Evolutionary conservation across 768 basidiomycete species (phyloP).

Genomic region (Rhizopogon roseolus): DNA sequence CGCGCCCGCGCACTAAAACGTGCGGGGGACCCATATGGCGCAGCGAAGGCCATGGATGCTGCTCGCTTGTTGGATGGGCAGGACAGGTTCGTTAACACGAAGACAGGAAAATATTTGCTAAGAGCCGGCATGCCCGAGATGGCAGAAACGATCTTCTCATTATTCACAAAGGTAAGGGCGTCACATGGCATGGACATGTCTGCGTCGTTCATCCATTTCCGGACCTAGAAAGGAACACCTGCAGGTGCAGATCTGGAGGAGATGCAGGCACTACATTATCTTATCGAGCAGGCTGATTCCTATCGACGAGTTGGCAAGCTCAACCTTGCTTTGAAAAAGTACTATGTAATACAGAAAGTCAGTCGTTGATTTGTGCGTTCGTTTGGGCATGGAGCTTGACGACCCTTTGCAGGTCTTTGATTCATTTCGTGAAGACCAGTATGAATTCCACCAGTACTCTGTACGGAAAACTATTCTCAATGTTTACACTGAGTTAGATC

Average conservation of each 20-base stretch:
- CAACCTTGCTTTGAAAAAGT: slow-evolving; percentile 82
- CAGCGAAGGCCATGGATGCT: slow-evolving; percentile 72
- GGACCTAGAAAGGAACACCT: slow-evolving; percentile 75
- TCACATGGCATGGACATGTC: background rate
- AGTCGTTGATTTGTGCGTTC: slow-evolving; percentile 8
- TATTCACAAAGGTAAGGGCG: slow-evolving; percentile 83
- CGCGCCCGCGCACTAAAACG: slow-evolving; percentile 85
- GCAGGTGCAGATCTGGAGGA: slow-evolving; percentile 84
- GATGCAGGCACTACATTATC: slow-evolving; percentile 90
- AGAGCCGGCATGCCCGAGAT: slow-evolving; percentile 77
- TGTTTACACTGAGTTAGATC: slow-evolving; percentile 74
- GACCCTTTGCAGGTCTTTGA: slow-evolving; percentile 58
- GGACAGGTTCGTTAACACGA: slow-evolving; percentile 93
- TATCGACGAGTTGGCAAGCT: slow-evolving; percentile 60
- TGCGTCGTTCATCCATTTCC: background rate
- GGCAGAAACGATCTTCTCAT: slow-evolving; percentile 66
- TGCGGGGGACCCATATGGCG: slow-evolving; percentile 72
- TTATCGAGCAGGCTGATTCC: slow-evolving; percentile 77
- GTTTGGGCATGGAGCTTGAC: slow-evolving; percentile 3
- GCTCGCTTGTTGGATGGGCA: slow-evolving; percentile 87
- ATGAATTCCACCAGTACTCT: slow-evolving; percentile 96
- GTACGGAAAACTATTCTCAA: slow-evolving; percentile 84
- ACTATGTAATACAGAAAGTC: slow-evolving; percentile 71
- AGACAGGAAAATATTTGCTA: slow-evolving; percentile 86
- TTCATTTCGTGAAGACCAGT: slow-evolving; percentile 92